phyloP scores from a whole-genome alignment of 1,284 basidiomycete genomes.

The Flammula alnicola region DNA sequence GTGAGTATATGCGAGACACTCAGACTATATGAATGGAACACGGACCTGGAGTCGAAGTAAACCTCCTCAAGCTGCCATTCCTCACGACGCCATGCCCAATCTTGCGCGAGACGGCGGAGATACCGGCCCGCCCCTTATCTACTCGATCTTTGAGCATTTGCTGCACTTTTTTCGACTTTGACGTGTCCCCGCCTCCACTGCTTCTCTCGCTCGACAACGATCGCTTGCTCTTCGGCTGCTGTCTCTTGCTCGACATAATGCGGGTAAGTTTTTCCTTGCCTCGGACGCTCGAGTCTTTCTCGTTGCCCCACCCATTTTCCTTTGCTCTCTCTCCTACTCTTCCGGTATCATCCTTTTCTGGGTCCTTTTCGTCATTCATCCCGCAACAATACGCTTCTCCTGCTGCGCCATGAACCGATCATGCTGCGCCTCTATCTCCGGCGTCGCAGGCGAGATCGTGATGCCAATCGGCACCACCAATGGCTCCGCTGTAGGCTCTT shows the following conservation, averaged over 20 bases:
- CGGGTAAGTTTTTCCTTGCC: constrained; percentile 8
- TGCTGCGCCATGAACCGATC: not conserved
- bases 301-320: constrained; percentile 20
- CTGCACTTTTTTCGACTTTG: constrained; percentile 70
- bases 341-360: constrained; percentile 13
- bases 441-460: constrained; percentile 20
- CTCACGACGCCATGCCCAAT: constrained; percentile 71
- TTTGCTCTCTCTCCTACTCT: constrained; percentile 19
- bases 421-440: constrained; percentile 1
- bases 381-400: not conserved
- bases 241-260: no score
- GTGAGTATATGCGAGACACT: not conserved
- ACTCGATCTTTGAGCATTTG: constrained; percentile 75
- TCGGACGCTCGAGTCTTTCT: constrained; percentile 10
- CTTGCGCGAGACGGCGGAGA: constrained; percentile 76
- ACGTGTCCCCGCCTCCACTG: constrained; percentile 38
- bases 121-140: constrained; percentile 70
- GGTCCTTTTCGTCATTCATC: constrained; percentile 6
- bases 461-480: constrained; percentile 20
- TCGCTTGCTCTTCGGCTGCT: constrained; percentile 27
- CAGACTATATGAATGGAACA: not conserved
- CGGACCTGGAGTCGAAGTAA: constrained; percentile 68
- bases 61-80: constrained; percentile 58
- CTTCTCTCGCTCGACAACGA: constrained; percentile 43
- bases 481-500: not conserved